Conservation (phyloP, 2,329 filamentous ascomycete species). For the Hypomyces perniciosus region DNA sequence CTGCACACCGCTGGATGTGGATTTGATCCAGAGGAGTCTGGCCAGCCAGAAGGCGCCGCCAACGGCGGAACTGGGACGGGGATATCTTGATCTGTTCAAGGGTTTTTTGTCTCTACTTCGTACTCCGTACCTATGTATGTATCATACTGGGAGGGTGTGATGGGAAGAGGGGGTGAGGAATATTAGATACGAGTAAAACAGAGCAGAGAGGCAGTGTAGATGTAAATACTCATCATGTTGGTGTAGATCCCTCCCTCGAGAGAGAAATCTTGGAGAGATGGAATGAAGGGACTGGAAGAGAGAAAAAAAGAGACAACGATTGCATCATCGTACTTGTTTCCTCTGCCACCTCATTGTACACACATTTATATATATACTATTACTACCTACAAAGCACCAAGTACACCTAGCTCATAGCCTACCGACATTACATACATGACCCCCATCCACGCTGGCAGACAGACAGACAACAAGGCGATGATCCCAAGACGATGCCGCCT, state of each 20-base stretch:
- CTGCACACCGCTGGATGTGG: neutral
- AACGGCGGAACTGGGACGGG: no score
- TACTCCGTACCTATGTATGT: neutral
- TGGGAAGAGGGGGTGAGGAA: slow-evolving; percentile 4
- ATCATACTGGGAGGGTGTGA: neutral
- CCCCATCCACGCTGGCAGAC: slow-evolving; percentile 12
- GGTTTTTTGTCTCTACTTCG: neutral
- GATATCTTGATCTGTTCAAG: no score
- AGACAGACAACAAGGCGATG: slow-evolving; percentile 18
- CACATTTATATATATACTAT: neutral
- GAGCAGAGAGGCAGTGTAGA: no score
- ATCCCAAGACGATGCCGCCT: slow-evolving; percentile 1
- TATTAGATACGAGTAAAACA: no score
- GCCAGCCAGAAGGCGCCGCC: no score
- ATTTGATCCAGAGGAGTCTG: no score
- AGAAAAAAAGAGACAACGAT: neutral
- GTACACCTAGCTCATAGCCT: slow-evolving; percentile 1
- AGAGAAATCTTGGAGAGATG: neutral
- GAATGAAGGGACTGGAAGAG: neutral
- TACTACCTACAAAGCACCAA: neutral
- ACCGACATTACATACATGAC: slow-evolving; percentile 7
- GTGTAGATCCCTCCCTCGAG: neutral
- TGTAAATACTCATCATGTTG: neutral
- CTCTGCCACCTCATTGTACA: neutral
- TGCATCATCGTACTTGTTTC: slow-evolving; percentile 7